Conservation (phyloP, 768 basidiomycete species). For the Mycena crocata region DNA sequence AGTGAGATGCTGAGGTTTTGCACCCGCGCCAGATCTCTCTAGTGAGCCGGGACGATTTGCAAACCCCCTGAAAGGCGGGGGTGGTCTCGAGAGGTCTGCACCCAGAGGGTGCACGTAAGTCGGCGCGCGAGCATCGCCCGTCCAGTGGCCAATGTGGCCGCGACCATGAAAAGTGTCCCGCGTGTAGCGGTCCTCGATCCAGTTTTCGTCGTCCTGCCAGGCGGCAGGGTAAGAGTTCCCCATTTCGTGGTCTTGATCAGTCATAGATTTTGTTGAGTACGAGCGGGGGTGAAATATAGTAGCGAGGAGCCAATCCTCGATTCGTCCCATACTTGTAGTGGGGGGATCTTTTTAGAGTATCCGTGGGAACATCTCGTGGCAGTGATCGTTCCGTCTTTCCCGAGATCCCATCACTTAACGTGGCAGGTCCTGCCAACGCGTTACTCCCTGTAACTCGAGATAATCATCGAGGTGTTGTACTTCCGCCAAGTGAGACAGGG, state of each 20-base stretch:
- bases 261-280: no score
- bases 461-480: not conserved
- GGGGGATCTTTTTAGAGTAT: not conserved
- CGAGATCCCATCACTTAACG: not conserved
- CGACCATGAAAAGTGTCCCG: not conserved
- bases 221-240: not conserved
- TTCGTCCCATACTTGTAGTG: not conserved
- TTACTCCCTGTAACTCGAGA: not conserved
- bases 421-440: slow-evolving; percentile 3
- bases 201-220: slow-evolving; percentile 30
- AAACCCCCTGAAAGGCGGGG: not conserved
- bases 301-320: no score
- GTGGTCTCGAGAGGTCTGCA: not conserved
- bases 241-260: not conserved
- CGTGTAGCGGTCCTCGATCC: not conserved
- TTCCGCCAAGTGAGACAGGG: not conserved
- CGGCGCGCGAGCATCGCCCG: not conserved
- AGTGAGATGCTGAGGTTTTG: no score
- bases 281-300: no score
- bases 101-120: not conserved
- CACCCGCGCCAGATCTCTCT: no score
- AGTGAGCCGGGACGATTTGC: no score
- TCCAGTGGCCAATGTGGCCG: not conserved
- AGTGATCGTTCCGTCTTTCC: not conserved
- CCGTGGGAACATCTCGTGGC: not conserved